Base-by-base conservation (phyloP, 192 early-diverging fungal genomes). In the Haplosporangium gracile region DNA sequence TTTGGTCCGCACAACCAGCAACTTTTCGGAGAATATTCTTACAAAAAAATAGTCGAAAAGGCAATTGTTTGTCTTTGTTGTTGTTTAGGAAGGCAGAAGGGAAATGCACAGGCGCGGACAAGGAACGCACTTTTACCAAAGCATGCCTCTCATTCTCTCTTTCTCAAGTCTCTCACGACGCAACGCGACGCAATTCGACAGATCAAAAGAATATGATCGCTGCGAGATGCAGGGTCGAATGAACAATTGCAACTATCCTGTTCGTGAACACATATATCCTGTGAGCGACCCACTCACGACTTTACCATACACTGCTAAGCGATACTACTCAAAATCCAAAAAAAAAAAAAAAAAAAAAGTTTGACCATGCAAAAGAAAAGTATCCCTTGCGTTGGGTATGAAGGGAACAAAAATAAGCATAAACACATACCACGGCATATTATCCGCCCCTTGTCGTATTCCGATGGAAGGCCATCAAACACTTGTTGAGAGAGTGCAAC, bases 111-210 rank as follows among this genome's bases (percentile, higher is more conserved):
- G n/a, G 60, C 60, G 18, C 49, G 16, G 20, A 51, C 16, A 22
- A 51, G 5, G 29, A 32, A 32, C 13, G 60, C 60, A 65, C 60
- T 65, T 65, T 65, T 32, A 15, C 29, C 29, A 65, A 65, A 26
- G 60, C 60, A 65, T 65, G 60, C 60, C 60, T 65, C 11, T n/a
- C 57, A 32, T 29, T 32, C 26, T 63, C 26, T 65, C 9, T 26
- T 55, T 24, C n/a, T 26, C 29, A 32, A 26, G 26, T 32, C 26
- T 32, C 60, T 65, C 26, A 15, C n/a, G 60, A 32, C 11, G 60
- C 29, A 65, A 65, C 60, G 60, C 60, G 60, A 65, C 60, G 60
- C 60, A 65, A 65, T 10, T 65, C 60, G 7, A 57, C 55, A 57
- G 55, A 57, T 26, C n/a, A 65, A 32, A 32, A 65, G 29, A 65